Conservation (phyloP, 371 early-diverging fungal genomes). For the Furculomyces boomerangus region DNA sequence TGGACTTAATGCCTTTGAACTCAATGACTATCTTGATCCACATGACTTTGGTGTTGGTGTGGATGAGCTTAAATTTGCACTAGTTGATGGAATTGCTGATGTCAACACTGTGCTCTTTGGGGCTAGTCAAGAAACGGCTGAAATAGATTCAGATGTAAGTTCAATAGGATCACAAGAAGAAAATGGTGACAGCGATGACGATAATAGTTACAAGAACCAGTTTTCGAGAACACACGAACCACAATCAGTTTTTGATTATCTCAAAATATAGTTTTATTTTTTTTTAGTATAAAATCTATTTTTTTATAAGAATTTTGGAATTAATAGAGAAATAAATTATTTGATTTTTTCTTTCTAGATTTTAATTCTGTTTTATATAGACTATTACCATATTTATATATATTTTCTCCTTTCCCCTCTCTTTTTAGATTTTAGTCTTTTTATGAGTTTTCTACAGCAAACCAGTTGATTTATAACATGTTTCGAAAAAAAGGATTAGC, state of each 20-base stretch:
- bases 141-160: neutral
- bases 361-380: too few relatives aligned
- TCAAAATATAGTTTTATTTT: neutral
- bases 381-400: too few relatives aligned
- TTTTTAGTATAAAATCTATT: too few relatives aligned
- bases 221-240: neutral
- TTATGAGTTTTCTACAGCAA: too few relatives aligned
- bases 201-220: neutral
- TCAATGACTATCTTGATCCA: neutral
- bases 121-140: neutral
- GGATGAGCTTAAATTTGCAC: neutral
- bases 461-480: too few relatives aligned
- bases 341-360: too few relatives aligned
- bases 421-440: too few relatives aligned
- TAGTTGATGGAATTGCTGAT: neutral
- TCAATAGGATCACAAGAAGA: neutral
- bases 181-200: neutral
- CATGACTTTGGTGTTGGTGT: neutral
- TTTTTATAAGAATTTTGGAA: too few relatives aligned
- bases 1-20: neutral
- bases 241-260: neutral
- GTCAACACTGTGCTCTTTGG: neutral
- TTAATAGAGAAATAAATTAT: too few relatives aligned
- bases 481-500: too few relatives aligned
- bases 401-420: too few relatives aligned